Evolutionary conservation across 208 protist species (phyloP).

Genomic region (Acanthamoeba lugdunensis): DNA sequence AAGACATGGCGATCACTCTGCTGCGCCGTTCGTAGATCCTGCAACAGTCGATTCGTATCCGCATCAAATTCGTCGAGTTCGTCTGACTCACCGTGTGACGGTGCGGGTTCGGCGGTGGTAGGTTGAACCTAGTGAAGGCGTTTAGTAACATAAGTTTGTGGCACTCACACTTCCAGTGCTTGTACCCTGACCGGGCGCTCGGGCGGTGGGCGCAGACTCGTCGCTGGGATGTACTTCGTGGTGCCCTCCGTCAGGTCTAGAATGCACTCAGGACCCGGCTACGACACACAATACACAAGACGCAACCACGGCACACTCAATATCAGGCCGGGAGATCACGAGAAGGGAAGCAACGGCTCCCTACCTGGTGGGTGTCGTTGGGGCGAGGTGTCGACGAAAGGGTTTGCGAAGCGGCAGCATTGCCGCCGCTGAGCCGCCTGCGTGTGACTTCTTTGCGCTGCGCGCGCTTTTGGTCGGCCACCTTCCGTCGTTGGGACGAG

Average conservation of each 20-base stretch:
- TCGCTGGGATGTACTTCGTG: neutral
- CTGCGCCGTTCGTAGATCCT: neutral
- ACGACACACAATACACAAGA: neutral
- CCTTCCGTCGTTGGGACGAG: neutral
- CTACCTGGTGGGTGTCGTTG: no score
- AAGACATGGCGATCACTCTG: neutral
- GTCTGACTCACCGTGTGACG: neutral
- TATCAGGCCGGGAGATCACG: neutral
- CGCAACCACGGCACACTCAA: neutral
- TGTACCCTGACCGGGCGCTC: no score
- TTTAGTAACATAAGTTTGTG: no score
- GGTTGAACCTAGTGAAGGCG: no score
- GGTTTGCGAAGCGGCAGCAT: no score
- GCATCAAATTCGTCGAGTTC: neutral
- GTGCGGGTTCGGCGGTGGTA: no score
- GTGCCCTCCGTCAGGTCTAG: neutral
- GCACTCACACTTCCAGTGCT: no score
- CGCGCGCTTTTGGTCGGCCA: slow-evolving; percentile 1
- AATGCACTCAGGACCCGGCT: neutral
- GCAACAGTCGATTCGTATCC: neutral
- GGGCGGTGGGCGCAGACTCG: no score
- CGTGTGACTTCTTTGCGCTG: neutral
- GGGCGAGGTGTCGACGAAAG: no score
- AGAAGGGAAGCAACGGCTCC: no score
- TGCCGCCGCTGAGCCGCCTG: neutral